Conservation (phyloP, 352 stramenopile species). For the Phytophthora sojae region DNA sequence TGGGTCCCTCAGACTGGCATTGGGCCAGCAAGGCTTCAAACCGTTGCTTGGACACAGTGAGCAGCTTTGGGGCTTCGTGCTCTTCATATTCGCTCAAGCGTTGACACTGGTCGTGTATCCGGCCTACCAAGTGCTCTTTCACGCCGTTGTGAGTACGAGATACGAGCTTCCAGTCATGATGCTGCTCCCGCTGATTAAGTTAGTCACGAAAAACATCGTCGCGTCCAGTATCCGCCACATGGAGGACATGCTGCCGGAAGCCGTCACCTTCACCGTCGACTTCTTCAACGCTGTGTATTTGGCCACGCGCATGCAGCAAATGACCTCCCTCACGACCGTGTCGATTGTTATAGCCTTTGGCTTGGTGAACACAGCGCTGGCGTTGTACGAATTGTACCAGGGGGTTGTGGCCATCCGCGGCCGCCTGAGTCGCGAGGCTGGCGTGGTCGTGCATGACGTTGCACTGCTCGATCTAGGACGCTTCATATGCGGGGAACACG, state of each 20-base stretch:
- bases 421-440: too few relatives aligned
- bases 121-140: slow-evolving; percentile 18
- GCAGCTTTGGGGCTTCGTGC: slow-evolving; percentile 17
- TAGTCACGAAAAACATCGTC: slow-evolving; percentile 28
- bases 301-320: slow-evolving; percentile 20
- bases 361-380: too few relatives aligned
- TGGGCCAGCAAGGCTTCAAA: background rate
- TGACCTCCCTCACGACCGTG: too few relatives aligned
- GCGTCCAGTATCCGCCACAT: slow-evolving; percentile 30
- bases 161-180: slow-evolving; percentile 16
- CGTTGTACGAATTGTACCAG: background rate
- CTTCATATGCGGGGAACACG: slow-evolving; percentile 12
- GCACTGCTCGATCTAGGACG: slow-evolving; percentile 8
- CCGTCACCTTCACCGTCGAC: slow-evolving; percentile 54
- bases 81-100: slow-evolving; percentile 26
- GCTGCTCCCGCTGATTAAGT: slow-evolving; percentile 21
- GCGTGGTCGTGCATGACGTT: too few relatives aligned
- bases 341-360: too few relatives aligned
- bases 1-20: slow-evolving; percentile 2
- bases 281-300: slow-evolving; percentile 59
- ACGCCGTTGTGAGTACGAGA: background rate
- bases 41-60: slow-evolving; percentile 13
- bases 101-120: slow-evolving; percentile 23
- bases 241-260: slow-evolving; percentile 43
- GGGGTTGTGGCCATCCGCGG: too few relatives aligned